Evolutionary conservation across 2,329 filamentous ascomycete species (phyloP), one percentile per base, ranked within the genome.

Genomic region (Aquanectria penicillioides): DNA sequence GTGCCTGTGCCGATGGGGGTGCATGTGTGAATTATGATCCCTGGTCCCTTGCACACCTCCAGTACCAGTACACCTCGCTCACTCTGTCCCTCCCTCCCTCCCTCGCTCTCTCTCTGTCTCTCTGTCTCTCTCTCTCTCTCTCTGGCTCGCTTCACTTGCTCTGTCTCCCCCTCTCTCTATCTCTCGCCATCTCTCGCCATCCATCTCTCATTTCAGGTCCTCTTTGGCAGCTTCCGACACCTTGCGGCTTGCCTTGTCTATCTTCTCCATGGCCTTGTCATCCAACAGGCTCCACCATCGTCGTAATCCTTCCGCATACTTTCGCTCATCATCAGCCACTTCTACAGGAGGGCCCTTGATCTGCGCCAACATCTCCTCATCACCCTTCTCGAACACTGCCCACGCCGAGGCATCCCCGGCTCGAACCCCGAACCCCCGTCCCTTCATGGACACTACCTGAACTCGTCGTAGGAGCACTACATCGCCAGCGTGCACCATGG

Each of bases 301-400:
- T 62, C 77, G 78, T 62, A 89, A 71, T 50, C 78, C 75, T 40
- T 69, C 70, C 51, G 84, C 80, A 63, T 86, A 83, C 23, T 74
- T 75, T 46, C 74, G 75, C 73, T 88, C 86, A 23, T 72, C 75
- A 12, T 78, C 75, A 23, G 77, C 77, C 59, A 83, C 78, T 72
- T 89, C 86, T 17, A 89, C 80, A 0, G 86, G 86, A 50, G 85
- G 83, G 0, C 86, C 86, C 59, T 80, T 82, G 49, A 89, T 82
- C 73, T 89, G 83, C 36, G 83, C 76, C 37, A 80, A 73, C 67
- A 71, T 69, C 54, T 75, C 71, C 49, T 71, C 68, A 40, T 75
- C 73, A 3, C 73, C 73, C 33, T 74, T 73, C 64, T 87, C 84
- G 61, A 86, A 88, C 3, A 89, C 84, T 2, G 84, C 86, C 84